phyloP scores from a whole-genome alignment of 2,329 filamentous ascomycete species.

The Claviceps pazoutovae region DNA sequence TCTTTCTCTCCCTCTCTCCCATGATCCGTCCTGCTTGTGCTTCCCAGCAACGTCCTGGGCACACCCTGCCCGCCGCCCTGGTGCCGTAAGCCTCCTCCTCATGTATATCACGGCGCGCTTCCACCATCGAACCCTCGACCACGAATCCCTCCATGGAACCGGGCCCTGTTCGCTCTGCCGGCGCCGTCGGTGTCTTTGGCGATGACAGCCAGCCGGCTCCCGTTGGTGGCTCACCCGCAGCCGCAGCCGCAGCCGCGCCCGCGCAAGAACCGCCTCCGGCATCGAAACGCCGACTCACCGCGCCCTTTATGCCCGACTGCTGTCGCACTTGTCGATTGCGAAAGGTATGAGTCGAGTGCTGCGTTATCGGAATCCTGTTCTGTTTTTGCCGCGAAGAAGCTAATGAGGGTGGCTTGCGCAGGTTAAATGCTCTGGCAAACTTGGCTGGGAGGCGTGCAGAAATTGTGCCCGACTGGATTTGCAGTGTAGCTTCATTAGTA shows the following conservation, averaged over 20 bases:
- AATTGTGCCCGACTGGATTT: constrained; percentile 25
- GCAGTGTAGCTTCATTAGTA: constrained; percentile 20
- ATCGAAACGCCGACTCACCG: constrained; percentile 20
- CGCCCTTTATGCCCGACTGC: constrained; percentile 15
- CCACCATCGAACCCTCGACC: constrained; percentile 1
- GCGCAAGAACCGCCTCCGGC: constrained; percentile 11
- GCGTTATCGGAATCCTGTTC: no score
- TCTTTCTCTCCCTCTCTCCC: no score
- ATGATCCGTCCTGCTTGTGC: no score
- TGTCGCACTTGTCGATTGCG: constrained; percentile 25
- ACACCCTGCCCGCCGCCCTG: no score
- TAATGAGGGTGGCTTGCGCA: constrained; percentile 9
- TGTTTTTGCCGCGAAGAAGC: not conserved
- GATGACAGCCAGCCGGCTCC: constrained; percentile 3
- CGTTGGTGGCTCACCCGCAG: not conserved
- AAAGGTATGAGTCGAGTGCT: constrained; percentile 16
- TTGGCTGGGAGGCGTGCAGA: constrained; percentile 20
- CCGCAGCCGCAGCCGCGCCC: not conserved
- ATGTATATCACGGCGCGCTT: constrained; percentile 6
- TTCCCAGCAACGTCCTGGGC: no score
- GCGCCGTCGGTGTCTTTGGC: not conserved
- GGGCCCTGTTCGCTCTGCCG: constrained; percentile 1
- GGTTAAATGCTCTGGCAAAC: constrained; percentile 29
- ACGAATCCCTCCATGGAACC: constrained; percentile 8
- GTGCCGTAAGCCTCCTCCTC: constrained; percentile 1